phyloP scores from a whole-genome alignment of 805 yeast species.

The Jamesozyma lodderae region DNA sequence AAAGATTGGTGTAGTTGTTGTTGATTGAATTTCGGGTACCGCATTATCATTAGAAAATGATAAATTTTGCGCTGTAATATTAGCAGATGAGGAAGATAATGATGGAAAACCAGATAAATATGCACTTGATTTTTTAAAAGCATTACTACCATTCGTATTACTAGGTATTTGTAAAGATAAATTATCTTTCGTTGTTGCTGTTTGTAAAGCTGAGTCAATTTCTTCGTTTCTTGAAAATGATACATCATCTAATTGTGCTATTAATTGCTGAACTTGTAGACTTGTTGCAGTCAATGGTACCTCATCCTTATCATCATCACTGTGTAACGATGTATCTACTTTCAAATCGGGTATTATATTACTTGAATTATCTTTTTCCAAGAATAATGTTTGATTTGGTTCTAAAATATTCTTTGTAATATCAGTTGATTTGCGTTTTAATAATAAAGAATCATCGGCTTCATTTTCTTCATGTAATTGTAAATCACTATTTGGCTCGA shows the following conservation, averaged over 20 bases:
- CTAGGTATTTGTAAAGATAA: not conserved
- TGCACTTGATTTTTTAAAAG: conserved; percentile 29
- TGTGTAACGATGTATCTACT: too few relatives aligned
- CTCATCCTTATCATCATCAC: not conserved
- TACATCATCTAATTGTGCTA: conserved; percentile 26
- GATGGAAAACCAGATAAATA: conserved; percentile 26
- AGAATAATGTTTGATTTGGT: too few relatives aligned
- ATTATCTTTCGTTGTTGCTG: not conserved
- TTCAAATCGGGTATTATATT: too few relatives aligned
- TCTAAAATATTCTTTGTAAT: too few relatives aligned
- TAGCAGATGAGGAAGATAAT: too few relatives aligned
- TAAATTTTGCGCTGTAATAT: not conserved
- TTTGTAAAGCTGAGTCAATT: conserved; percentile 1
- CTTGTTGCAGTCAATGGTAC: conserved; percentile 13
- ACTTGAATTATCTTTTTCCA: too few relatives aligned
- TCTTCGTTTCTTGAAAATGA: conserved; percentile 21
- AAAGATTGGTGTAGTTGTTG: conserved; percentile 18
- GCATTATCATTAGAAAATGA: too few relatives aligned
- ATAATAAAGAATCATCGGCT: too few relatives aligned
- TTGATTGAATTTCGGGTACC: conserved; percentile 1
- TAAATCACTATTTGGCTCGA: not conserved
- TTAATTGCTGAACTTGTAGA: conserved; percentile 23
- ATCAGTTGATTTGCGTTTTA: too few relatives aligned
- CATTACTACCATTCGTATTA: not conserved
- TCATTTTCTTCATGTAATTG: not conserved